A percentile compares a stretch with the other conserved stretches of the same genome.
Conservation (phyloP, 2,329 filamentous ascomycete species). For the Emydomyces testavorans region DNA sequence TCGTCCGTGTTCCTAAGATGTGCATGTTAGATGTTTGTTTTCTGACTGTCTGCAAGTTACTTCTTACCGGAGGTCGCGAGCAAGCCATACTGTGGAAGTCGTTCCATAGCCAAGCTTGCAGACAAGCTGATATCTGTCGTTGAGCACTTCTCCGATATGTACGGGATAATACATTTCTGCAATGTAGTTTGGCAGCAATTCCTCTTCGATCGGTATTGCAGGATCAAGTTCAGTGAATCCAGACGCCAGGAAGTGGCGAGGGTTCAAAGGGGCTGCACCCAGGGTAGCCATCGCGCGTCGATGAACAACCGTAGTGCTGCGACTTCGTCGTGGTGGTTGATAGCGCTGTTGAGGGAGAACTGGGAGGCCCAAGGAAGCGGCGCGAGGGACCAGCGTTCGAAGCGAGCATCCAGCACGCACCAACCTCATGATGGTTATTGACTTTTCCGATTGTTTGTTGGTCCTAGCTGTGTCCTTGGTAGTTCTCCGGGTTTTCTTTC, state of each 20-base stretch:
- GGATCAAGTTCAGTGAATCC: slow-evolving; percentile 10
- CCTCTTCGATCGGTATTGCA: slow-evolving; percentile 15
- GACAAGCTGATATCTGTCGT: slow-evolving; percentile 18
- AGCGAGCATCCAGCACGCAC: slow-evolving; percentile 7
- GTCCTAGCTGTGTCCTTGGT: too few relatives aligned
- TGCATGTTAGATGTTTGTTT: slow-evolving; percentile 13
- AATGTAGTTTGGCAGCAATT: slow-evolving; percentile 13
- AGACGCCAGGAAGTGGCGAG: slow-evolving; percentile 12
- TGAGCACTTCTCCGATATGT: slow-evolving; percentile 13
- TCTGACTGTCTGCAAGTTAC: not conserved
- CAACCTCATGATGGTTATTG: slow-evolving; percentile 9
- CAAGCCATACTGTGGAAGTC: slow-evolving; percentile 20
- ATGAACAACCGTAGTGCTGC: slow-evolving; percentile 6
- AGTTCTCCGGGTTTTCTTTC: too few relatives aligned
- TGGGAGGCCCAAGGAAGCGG: slow-evolving; percentile 6
- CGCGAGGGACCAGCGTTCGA: slow-evolving; percentile 7
- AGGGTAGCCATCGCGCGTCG: slow-evolving; percentile 7
- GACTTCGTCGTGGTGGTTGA: slow-evolving; percentile 7
- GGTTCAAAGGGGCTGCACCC: slow-evolving; percentile 4
- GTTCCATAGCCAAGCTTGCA: slow-evolving; percentile 20
- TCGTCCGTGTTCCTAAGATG: slow-evolving; percentile 10
- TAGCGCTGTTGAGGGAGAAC: slow-evolving; percentile 6
- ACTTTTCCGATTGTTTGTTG: too few relatives aligned
- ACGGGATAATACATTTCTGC: slow-evolving; percentile 15
- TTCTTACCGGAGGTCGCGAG: slow-evolving; percentile 16